phyloP scores from a whole-genome alignment of 2,329 filamentous ascomycete genomes.

The Pezicula radicicola region DNA sequence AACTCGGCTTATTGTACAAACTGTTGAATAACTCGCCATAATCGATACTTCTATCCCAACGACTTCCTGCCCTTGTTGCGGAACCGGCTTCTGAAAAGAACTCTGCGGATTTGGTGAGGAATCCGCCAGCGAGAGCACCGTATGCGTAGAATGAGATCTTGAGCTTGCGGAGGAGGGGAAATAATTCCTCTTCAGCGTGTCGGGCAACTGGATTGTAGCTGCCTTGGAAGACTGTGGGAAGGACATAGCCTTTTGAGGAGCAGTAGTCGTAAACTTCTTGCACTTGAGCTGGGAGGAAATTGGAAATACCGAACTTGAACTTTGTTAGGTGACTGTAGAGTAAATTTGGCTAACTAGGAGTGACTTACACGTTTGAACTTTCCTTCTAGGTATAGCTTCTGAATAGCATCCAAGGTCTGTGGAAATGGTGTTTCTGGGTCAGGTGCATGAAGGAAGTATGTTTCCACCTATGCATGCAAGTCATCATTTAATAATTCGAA shows the following conservation, averaged over 20 bases:
- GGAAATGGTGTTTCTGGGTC: neutral
- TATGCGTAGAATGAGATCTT: conserved; percentile 59
- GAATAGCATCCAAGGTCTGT: neutral
- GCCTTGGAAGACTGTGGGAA: conserved; percentile 29
- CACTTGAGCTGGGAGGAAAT: conserved; percentile 23
- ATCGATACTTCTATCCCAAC: too few species aligned
- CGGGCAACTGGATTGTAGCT: conserved; percentile 18
- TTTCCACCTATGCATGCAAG: neutral
- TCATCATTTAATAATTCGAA: too few species aligned
- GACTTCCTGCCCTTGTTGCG: too few species aligned
- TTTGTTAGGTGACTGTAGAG: too few species aligned
- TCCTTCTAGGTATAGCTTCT: neutral
- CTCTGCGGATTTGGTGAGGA: conserved; percentile 41
- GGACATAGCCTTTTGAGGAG: conserved; percentile 22
- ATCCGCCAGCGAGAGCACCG: conserved; percentile 59
- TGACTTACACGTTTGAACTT: neutral
- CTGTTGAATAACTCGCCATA: conserved; percentile 12
- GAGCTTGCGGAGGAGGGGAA: conserved; percentile 54
- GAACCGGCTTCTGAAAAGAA: too few species aligned
- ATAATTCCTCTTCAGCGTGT: conserved; percentile 58
- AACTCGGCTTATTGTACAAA: conserved; percentile 20
- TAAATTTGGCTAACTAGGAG: neutral
- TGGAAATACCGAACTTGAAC: conserved; percentile 28
- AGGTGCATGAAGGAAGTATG: neutral
- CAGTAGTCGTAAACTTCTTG: conserved; percentile 22